These are phyloP conservation scores for Rhynchosporium secalis DNA, from an alignment of 2,329 filamentous ascomycete genomes.

Conservation along the genomic window DNA sequence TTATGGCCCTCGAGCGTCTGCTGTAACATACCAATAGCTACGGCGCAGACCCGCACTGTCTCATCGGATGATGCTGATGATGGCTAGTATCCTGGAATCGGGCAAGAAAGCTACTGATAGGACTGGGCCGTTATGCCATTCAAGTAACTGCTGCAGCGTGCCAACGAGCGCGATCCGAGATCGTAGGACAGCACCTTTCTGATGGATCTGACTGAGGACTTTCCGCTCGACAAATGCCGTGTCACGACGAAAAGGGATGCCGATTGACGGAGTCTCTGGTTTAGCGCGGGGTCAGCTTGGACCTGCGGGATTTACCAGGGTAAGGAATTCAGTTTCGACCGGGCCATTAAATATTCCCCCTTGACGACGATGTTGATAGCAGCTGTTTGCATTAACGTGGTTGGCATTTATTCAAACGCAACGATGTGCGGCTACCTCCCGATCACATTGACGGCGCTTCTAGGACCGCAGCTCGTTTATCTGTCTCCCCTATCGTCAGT, in stretches of 20 bases:
- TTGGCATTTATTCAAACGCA: not conserved
- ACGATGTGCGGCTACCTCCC: not conserved
- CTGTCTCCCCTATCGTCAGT: constrained; percentile 10
- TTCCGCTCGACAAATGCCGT: constrained; percentile 17
- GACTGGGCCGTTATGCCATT: no score
- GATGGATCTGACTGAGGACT: constrained; percentile 33
- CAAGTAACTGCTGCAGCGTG: not conserved
- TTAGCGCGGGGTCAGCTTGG: constrained; percentile 29
- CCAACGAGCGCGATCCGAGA: constrained; percentile 31
- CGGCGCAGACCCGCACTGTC: no score
- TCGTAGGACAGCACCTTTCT: constrained; percentile 24
- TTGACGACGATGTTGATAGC: not conserved
- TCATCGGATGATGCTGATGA: no score
- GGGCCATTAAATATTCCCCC: no score
- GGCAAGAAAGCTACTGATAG: no score
- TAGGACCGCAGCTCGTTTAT: not conserved
- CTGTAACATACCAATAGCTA: no score
- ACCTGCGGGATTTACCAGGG: constrained; percentile 13
- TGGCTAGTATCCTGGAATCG: no score
- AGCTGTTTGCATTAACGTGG: not conserved
- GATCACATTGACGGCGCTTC: not conserved
- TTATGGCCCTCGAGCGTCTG: no score
- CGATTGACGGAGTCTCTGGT: constrained; percentile 27
- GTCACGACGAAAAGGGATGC: constrained; percentile 27
- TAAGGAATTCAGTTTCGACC: no score